Base-by-base conservation (phyloP, 148 eudicot genomes). In the Chenopodium formosanum region DNA sequence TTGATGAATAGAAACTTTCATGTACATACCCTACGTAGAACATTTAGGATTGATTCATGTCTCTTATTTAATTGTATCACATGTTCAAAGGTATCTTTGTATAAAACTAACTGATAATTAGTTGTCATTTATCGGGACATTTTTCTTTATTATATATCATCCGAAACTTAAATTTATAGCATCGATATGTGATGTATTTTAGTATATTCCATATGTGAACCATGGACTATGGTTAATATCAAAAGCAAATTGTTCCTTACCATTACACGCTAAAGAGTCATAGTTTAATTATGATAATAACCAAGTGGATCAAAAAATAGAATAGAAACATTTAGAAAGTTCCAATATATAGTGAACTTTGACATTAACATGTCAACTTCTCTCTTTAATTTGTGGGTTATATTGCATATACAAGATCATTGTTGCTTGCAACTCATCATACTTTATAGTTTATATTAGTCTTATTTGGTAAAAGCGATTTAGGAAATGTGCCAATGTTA, bases 311-410 rank as follows among this genome's bases (percentile, higher is more conserved):
- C 3, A 29, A 66, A 52, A 73, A 32, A 7, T 70, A 31, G 72
- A 82, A 81, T 71, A 64, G 52, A 71, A 82, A 73, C 84, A 78
- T 71, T 31, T 71, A 72, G 77, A 78, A 70, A 78, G 27, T 17
- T 77, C 81, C 84, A 82, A 78, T 37, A 70, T 63, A n/a, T 11
- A 81, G 81, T 78, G 81, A 82, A 78, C 52, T 77, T 77, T 78
- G 84, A 82, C 73, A 66, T 78, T 72, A 82, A 78, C 84, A 82
- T 77, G n/a, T 29, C 73, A 82, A 69, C 84, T 65, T 78, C 81
- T 63, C 63, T 44, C 20, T 46, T 20, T 74, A 40, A 40, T 40
- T 40, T 3, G n/a, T 13, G 70, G 50, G 20, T 29, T 31, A 10
- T 29, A 29, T 29, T 22, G 29, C 14, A 31, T 60, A 9, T 62